Evolutionary conservation across 1,284 basidiomycete genomes (phyloP).

Genomic region (Prillingera fragicola): DNA sequence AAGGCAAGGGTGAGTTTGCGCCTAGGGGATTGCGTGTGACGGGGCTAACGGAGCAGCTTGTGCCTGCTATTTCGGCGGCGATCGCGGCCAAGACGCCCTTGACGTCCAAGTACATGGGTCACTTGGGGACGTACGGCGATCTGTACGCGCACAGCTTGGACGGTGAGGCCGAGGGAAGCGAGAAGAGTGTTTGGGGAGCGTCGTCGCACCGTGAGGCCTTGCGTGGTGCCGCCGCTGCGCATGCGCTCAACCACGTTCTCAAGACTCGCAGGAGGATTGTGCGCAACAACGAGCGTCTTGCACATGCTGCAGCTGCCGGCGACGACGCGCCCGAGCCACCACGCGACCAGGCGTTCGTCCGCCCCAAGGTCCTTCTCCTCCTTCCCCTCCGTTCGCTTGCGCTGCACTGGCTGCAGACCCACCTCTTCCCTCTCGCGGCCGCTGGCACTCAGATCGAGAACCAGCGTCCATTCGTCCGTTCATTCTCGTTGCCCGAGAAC

Average conservation of each 20-base stretch:
- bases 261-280: conserved; percentile 91
- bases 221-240: conserved; percentile 65
- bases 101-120: conserved; percentile 57
- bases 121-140: conserved; percentile 58
- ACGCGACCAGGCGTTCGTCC: conserved; percentile 95
- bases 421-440: conserved; percentile 64
- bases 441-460: conserved; percentile 73
- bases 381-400: conserved; percentile 89
- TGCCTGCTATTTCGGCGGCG: conserved; percentile 54
- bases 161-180: conserved; percentile 45
- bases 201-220: conserved; percentile 49
- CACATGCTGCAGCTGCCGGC: conserved; percentile 52
- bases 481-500: conserved; percentile 78
- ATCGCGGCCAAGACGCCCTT: conserved; percentile 45
- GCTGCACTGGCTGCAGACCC: conserved; percentile 62
- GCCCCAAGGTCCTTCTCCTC: conserved; percentile 86
- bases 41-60: conserved; percentile 50
- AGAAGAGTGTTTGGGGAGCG: conserved; percentile 21
- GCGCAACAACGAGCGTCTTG: conserved; percentile 87
- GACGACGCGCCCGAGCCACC: conserved; percentile 55
- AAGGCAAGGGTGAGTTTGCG: conserved; percentile 33
- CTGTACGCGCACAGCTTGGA: conserved; percentile 63
- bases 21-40: background rate
- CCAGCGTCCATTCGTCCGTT: conserved; percentile 68
- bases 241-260: conserved; percentile 75